These are phyloP conservation scores for Mycena latifolia DNA, from an alignment of 768 basidiomycete genomes.

Conservation along the genomic window DNA sequence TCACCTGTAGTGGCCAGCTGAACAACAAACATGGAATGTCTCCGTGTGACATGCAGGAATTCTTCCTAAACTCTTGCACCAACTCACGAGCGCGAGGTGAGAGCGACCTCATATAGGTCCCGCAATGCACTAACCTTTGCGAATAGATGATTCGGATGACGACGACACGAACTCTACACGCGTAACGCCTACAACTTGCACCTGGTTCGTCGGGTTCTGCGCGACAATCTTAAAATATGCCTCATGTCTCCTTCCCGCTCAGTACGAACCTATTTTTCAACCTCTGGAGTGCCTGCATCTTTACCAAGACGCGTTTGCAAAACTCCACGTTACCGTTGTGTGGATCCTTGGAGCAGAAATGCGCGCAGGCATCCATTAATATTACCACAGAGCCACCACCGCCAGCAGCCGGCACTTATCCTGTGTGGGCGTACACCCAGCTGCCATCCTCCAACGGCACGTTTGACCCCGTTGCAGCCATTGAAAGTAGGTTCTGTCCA, in stretches of 20 bases:
- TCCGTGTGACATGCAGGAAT: constrained; percentile 29
- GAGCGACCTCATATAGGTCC: neutral
- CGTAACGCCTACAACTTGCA: constrained; percentile 21
- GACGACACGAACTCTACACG: constrained; percentile 14
- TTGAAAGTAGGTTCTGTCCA: constrained; percentile 14
- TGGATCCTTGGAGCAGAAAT: constrained; percentile 11
- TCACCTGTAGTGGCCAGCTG: constrained; percentile 7
- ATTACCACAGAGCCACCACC: neutral
- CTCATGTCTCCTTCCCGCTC: no score
- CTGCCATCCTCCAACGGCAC: constrained; percentile 29
- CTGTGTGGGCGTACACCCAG: constrained; percentile 20
- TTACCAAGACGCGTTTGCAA: neutral
- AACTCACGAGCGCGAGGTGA: constrained; percentile 27
- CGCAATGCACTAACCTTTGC: constrained; percentile 1
- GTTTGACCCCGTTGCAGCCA: constrained; percentile 24
- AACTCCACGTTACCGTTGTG: constrained; percentile 21
- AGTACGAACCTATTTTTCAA: no score
- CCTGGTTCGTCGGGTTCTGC: constrained; percentile 32
- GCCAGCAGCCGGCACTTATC: constrained; percentile 12
- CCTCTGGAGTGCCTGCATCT: constrained; percentile 25
- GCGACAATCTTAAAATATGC: no score
- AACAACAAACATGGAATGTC: constrained; percentile 23
- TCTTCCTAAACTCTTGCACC: neutral
- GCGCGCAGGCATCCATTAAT: constrained; percentile 23
- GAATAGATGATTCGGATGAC: constrained; percentile 2